Evolutionary conservation across 2,329 filamentous ascomycete genomes (phyloP), one percentile per base, ranked within the genome.

Genomic region (Aspergillus flavus): DNA sequence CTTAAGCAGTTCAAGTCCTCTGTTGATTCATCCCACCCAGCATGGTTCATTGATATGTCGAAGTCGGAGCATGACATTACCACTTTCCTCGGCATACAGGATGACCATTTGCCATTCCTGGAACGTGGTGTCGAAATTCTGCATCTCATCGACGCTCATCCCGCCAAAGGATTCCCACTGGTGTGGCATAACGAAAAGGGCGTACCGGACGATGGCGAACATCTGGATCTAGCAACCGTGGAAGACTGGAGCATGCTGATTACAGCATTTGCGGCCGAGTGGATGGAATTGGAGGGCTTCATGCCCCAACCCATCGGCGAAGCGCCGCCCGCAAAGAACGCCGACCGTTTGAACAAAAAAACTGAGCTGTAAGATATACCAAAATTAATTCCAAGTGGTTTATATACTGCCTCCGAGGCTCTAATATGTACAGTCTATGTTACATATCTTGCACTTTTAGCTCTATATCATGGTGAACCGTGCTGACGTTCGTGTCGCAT

Each of bases 21-120:
- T 2, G 57, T 56, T 19, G 64, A 69, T 61, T 69, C 45, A 26
- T 50, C 65, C n/a, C 69, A 73, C n/a, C 69, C 73, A 48, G 75
- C 78, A 0, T 97, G 96, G 74, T 81, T 97, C 5, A 80, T 84
- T 7, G 90, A 96, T 48, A 74, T 80, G 1, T 80, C 83, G 23
- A 92, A 89, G 76, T 75, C 81, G 56, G 76, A 80, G 39, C 73
- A 75, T 54, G 73, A 80, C 36, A 85, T 91, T 71, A 78, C 67
- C 66, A 48, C 78, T 48, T 73, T 78, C 43, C 76, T 78, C n/a
- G 78, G 82, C 16, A 87, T 97, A 11, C 84, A 89, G 66, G 95
- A 99, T 74, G 95, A 99, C 73, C 95, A 99, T 75, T 77, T 97
- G 6, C 95, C 95, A 0, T 99, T 99, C 72, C 88, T 98, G 84